Percentiles rank a stretch among this genome's conserved stretches.
phyloP scores from a whole-genome alignment of 768 basidiomycete species.

The Auricularia auricula-judae region DNA sequence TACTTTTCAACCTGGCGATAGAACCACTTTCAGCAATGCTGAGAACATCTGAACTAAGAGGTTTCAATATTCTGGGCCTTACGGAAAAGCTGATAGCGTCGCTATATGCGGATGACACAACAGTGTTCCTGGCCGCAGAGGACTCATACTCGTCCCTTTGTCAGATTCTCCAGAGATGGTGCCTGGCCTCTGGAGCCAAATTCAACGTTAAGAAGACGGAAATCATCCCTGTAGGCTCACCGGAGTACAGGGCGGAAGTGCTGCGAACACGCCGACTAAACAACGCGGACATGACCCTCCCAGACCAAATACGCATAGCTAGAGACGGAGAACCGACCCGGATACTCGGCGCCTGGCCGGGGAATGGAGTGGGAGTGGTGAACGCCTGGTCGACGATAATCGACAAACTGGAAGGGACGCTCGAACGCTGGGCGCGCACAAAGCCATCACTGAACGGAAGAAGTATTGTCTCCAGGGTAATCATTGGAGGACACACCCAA shows the following conservation, averaged over 20 bases:
- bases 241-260: not conserved
- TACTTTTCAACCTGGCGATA: slow-evolving; percentile 10
- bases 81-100: not conserved
- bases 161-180: not conserved
- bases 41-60: not conserved
- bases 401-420: slow-evolving; percentile 1
- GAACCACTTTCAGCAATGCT: slow-evolving; percentile 8
- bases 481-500: not conserved
- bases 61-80: not conserved
- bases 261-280: not conserved
- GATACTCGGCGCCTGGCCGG: slow-evolving; percentile 7
- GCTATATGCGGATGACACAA: not conserved
- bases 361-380: too few species aligned
- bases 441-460: not conserved
- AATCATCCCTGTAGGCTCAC: not conserved
- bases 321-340: slow-evolving; percentile 5
- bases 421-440: not conserved
- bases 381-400: slow-evolving; percentile 3
- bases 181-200: not conserved
- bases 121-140: not conserved
- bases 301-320: slow-evolving; percentile 5
- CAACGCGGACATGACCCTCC: not conserved
- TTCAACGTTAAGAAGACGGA: not conserved
- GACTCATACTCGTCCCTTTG: not conserved
- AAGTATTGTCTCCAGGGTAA: not conserved